Conservation (phyloP, 768 basidiomycete species). For the Lactarius indigo region DNA sequence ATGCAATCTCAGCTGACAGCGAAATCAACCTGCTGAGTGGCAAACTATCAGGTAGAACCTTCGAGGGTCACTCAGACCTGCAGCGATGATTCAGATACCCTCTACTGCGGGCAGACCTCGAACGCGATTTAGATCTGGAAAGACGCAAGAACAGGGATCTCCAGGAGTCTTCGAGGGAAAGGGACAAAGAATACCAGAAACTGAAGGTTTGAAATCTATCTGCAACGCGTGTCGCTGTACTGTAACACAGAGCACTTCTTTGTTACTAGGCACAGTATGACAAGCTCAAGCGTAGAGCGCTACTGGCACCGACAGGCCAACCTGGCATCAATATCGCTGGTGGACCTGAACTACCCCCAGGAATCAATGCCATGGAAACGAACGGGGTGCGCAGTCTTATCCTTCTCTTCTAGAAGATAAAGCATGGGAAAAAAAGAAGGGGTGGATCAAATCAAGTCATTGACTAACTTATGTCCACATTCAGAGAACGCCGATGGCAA, state of each 20-base stretch:
- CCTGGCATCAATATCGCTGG: constrained; percentile 13
- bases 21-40: constrained; percentile 67
- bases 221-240: background rate
- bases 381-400: constrained; percentile 5
- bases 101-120: constrained; percentile 51
- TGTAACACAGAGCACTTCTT: background rate
- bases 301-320: constrained; percentile 42
- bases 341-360: constrained; percentile 6
- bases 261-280: constrained; percentile 62
- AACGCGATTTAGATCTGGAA: constrained; percentile 78
- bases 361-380: constrained; percentile 3
- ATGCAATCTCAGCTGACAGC: constrained; percentile 56
- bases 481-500: constrained; percentile 16
- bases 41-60: constrained; percentile 56
- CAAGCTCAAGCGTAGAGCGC: constrained; percentile 76
- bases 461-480: background rate
- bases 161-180: constrained; percentile 69
- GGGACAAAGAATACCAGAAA: constrained; percentile 85
- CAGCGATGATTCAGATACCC: background rate
- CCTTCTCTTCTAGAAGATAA: background rate
- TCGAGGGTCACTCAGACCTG: background rate
- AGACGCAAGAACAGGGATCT: constrained; percentile 68
- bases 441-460: background rate
- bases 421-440: background rate
- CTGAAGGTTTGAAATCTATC: constrained; percentile 54